Base-by-base conservation (phyloP, 2,329 filamentous ascomycete genomes). In the Colletotrichum endophyticum region DNA sequence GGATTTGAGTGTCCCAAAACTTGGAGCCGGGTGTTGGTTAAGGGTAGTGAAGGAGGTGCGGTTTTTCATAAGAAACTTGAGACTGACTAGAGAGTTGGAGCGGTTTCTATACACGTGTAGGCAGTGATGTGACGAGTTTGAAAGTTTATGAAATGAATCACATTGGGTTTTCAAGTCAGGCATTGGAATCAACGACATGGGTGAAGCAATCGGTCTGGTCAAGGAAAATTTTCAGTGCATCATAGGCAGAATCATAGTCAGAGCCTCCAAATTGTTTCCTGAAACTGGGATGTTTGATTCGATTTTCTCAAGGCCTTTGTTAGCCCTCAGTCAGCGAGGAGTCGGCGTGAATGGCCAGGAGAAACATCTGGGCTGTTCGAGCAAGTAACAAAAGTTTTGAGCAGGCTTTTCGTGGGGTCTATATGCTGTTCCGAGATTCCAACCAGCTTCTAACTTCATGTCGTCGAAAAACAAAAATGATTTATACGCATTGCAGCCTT, bases 81-180 rank as follows among this genome's bases (percentile, higher is more conserved):
- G 5, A n/a, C 19, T 49, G 9, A 9, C 39, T 12, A 12, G 9
- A 49, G 19, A n/a, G 5, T n/a, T 49, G 19, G 39, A 49, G 39
- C 19, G 9, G 19, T 12, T n/a, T 49, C 39, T 0, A n/a, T n/a
- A 1, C 1, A 6, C 19, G 7, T n/a, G 19, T 12, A n/a, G 39
- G 39, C 5, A 1, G 9, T n/a, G 3, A 49, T 49, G 19, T 1
- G 39, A 12, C 19, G 19, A n/a, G 2, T n/a, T 49, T 6, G 8
- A 2, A 7, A 12, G 9, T n/a, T 49, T 4, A 49, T 12, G 39
- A 7, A n/a, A 49, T 3, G 1, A 7, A 49, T 1, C 39, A 7
- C 0, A n/a, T 2, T 49, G 19, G 5, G 0, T 12, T 12, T 49
- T 11, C 5, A 44, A 0, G 9, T 3, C 0, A 1, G 19, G 19